These are phyloP conservation scores for Teratosphaeriaceae sp. DNA, from an alignment of 2,329 filamentous ascomycete species.

Conservation along the genomic window DNA sequence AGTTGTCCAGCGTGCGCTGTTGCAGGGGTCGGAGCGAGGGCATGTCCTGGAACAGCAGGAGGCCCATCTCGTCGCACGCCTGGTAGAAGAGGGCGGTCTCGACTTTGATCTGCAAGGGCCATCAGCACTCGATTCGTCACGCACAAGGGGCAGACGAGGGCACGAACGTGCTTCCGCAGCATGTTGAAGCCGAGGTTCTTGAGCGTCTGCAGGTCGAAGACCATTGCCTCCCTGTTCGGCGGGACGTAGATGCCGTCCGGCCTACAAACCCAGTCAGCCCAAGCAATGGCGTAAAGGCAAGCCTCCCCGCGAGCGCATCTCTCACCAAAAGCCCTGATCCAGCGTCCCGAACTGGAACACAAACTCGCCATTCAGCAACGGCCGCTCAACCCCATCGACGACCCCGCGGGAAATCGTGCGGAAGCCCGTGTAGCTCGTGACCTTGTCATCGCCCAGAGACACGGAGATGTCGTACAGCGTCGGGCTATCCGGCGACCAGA, in stretches of 20 bases:
- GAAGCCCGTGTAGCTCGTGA: constrained; percentile 63
- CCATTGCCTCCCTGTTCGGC: constrained; percentile 61
- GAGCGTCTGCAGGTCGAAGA: constrained; percentile 56
- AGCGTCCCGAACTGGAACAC: constrained; percentile 62
- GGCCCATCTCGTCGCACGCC: constrained; percentile 59
- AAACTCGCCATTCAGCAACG: constrained; percentile 62
- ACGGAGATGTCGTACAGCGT: constrained; percentile 59
- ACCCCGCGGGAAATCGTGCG: constrained; percentile 53
- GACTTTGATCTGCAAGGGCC: constrained; percentile 49
- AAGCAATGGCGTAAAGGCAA: no score
- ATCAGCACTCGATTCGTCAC: not conserved
- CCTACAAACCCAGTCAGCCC: constrained; percentile 41
- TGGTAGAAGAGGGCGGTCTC: constrained; percentile 62
- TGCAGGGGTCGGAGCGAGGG: constrained; percentile 46
- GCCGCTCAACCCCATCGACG: constrained; percentile 53
- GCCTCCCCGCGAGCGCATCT: not conserved
- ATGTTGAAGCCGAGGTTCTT: constrained; percentile 65
- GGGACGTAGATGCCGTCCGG: constrained; percentile 62
- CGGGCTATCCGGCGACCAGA: constrained; percentile 60
- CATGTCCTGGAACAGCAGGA: constrained; percentile 68
- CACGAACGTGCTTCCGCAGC: constrained; percentile 54
- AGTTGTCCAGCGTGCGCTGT: constrained; percentile 28
- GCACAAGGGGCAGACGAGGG: not conserved
- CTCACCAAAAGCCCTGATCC: constrained; percentile 50
- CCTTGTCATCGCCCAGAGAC: constrained; percentile 44